Base-by-base conservation (phyloP, 257 asterid species). In the Cordia subcordata region DNA sequence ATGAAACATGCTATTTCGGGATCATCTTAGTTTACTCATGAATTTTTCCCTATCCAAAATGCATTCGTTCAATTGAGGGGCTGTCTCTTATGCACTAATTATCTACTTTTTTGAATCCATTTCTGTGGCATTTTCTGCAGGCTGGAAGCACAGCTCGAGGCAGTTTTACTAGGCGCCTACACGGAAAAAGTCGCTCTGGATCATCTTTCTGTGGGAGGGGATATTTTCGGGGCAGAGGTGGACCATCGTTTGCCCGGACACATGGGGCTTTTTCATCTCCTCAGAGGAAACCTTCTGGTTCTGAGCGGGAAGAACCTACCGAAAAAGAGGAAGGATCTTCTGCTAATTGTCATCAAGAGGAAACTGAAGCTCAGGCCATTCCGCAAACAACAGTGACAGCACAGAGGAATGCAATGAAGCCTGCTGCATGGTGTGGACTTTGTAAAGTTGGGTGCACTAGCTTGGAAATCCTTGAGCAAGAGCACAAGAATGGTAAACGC, bases 401-500 rank as follows among this genome's bases (percentile, higher is more conserved):
- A n/a, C n/a, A n/a, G n/a, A n/a, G n/a, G n/a, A n/a, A n/a, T n/a
- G 27, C 44, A 47, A n/a, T 0, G 57, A 49, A 32, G 58, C 50
- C 4, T 47, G 46, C 57, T 27, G 65, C 58, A 46, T 27, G 64
- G 68, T 73, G 76, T 57, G 79, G 65, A 5, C 23, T 74, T 47
- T 74, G 79, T 50, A 69, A 49, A 4, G 64, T 57, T 17, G 64
- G 61, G 35, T 65, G 60, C 47, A 71, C 65, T 11, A 65, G 62
- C 42, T 11, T 53, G 49, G 76, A 60, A 32, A 66, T 53, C 13
- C 64, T 74, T 39, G 64, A 27, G 56, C 3, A 27, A 27, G 56
- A 53, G 44, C 79, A 65, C 64, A 51, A 61, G 53, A 70, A 6
- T 1, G 79, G 79, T 19, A 74, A 74, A 49, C 64, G 76, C 10